These are phyloP conservation scores for Zoysia japonica DNA, from an alignment of 176 grass and related monocot species.

Conservation along the genomic window DNA sequence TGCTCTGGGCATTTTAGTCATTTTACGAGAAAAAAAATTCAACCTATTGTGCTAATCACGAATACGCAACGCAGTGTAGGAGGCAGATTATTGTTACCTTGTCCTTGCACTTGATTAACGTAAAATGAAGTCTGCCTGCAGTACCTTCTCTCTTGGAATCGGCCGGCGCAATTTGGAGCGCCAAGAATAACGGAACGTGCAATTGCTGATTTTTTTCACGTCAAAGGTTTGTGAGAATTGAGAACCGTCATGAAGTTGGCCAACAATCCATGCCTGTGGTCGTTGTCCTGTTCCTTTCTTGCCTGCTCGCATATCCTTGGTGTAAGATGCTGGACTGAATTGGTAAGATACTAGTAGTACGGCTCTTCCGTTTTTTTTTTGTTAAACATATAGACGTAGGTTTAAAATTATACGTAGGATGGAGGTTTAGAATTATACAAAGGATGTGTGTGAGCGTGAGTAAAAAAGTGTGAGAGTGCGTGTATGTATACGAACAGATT, in stretches of 20 bases:
- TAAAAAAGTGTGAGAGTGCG: too few relatives aligned
- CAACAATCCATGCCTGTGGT: background rate
- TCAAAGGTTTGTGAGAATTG: background rate
- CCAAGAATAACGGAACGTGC: background rate
- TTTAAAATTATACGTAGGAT: too few relatives aligned
- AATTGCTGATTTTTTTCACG: background rate
- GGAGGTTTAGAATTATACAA: too few relatives aligned
- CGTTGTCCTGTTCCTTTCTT: background rate
- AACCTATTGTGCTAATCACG: background rate
- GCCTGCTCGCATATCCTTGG: background rate
- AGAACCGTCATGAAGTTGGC: slow-evolving; percentile 25
- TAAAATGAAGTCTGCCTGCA: background rate
- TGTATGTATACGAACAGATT: too few relatives aligned
- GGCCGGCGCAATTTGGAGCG: background rate
- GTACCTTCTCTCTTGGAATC: background rate
- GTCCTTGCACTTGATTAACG: background rate
- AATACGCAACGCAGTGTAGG: background rate
- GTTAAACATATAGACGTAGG: too few relatives aligned
- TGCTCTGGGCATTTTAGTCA: background rate
- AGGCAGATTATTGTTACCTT: too few relatives aligned
- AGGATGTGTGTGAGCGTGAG: too few relatives aligned
- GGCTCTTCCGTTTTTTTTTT: too few relatives aligned
- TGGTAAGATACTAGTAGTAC: too few relatives aligned
- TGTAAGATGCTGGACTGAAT: too few relatives aligned
- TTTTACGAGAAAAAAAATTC: background rate